Conservation (phyloP, 768 basidiomycete genomes). For the Russula emetica region DNA sequence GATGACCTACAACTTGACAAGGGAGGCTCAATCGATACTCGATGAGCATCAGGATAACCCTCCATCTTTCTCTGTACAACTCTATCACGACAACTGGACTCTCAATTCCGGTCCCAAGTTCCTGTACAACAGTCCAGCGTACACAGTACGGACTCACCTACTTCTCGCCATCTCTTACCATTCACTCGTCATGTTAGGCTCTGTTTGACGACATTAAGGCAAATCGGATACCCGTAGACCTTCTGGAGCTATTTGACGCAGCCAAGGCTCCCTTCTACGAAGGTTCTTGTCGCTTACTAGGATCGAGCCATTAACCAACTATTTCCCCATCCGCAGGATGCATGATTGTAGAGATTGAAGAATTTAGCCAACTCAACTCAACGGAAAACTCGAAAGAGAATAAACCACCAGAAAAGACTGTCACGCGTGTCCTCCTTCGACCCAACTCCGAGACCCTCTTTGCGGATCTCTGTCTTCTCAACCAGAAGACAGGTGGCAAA, state of each 20-base stretch:
- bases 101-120: constrained; percentile 80
- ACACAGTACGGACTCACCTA: constrained; percentile 41
- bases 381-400: constrained; percentile 59
- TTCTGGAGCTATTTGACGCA: constrained; percentile 72
- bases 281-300: constrained; percentile 37
- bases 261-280: constrained; percentile 78
- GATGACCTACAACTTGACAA: constrained; percentile 76
- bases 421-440: constrained; percentile 63
- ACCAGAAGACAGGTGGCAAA: constrained; percentile 49
- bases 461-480: constrained; percentile 71
- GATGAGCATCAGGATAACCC: constrained; percentile 51
- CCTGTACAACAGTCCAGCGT: constrained; percentile 68
- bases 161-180: not conserved
- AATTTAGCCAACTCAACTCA: constrained; percentile 59
- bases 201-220: constrained; percentile 80
- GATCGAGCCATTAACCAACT: not conserved
- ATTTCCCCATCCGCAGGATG: constrained; percentile 50
- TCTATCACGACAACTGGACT: constrained; percentile 77
- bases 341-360: constrained; percentile 78
- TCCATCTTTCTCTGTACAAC: constrained; percentile 74
- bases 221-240: constrained; percentile 81
- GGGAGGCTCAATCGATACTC: constrained; percentile 58
- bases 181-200: constrained; percentile 44
- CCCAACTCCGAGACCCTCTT: constrained; percentile 75
- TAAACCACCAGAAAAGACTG: constrained; percentile 40